Evolutionary conservation across 1,139 yeast species (phyloP), one percentile per base, ranked within the genome.

Genomic region (Magnusiomyces suaveolens): DNA sequence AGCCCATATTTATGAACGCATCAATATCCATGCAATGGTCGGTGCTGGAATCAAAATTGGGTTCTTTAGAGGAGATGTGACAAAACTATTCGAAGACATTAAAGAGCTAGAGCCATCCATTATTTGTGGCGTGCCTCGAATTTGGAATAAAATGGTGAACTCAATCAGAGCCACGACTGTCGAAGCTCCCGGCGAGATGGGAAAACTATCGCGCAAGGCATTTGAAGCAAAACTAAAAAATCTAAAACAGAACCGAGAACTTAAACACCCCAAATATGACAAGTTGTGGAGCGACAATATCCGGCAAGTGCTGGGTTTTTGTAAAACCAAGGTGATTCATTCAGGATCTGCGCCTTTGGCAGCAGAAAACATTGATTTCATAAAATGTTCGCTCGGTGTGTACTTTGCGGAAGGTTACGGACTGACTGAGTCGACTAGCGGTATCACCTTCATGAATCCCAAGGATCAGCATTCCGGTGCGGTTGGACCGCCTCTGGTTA

Each of bases 281-380:
- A 63, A 70, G 33, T 63, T 79, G 6, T 66, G 83, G 65, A 67
- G 78, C 48, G 72, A 75, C 50, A 78, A 81, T 64, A 69, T 85
- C 52, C 74, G 84, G 54, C 72, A 71, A 51, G 74, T 77, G 48
- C 66, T 83, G 50, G 92, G 92, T 0, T 76, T 83, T 60, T 80
- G 77, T 44, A 73, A 80, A 50, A 66, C 78, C 53, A 59, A 65
- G 41, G 63, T 71, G 49, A 64, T 78, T 56, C 66, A 77, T 38
- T 75, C 83, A 29, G 95, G 95, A 1, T 82, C 89, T 39, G 95
- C 95, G 2, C 94, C 95, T 23, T 78, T 86, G 55, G 71, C 84
- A 24, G 74, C 77, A 23, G 80, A 78, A 41, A 82, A 87, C 14
- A 70, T 83, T 51, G 69, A 73, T 52, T 84, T 84, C 65, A 69